Evolutionary conservation across 2,329 filamentous ascomycete genomes (phyloP).

Genomic region (Hypoxylon sp.): DNA sequence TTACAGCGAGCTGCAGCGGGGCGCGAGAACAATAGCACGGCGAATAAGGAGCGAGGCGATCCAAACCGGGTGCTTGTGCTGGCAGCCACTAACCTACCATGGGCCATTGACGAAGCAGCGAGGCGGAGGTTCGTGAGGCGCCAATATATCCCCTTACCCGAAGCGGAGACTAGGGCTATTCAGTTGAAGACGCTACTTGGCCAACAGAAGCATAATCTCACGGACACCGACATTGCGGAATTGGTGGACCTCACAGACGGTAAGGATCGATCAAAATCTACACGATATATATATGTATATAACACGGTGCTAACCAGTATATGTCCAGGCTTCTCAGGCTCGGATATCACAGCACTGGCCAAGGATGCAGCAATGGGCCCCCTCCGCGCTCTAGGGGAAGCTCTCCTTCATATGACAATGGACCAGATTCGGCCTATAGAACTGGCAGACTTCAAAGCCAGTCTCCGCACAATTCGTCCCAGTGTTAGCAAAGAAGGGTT

Average conservation of each 20-base stretch:
- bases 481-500: slow-evolving; percentile 90
- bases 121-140: slow-evolving; percentile 89
- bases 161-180: slow-evolving; percentile 82
- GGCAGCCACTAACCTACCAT: slow-evolving; percentile 95
- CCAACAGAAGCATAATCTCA: slow-evolving; percentile 88
- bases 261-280: slow-evolving; percentile 58
- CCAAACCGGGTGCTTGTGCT: slow-evolving; percentile 91
- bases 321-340: slow-evolving; percentile 89
- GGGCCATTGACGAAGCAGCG: slow-evolving; percentile 98
- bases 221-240: slow-evolving; percentile 77
- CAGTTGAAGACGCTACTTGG: slow-evolving; percentile 86
- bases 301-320: slow-evolving; percentile 27
- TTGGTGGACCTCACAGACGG: slow-evolving; percentile 89
- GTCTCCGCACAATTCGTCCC: slow-evolving; percentile 86
- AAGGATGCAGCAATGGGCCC: slow-evolving; percentile 99
- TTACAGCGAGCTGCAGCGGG: slow-evolving; percentile 92
- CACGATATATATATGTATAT: slow-evolving; percentile 19
- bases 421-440: slow-evolving; percentile 93
- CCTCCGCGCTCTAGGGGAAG: slow-evolving; percentile 89
- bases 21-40: slow-evolving; percentile 76
- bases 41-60: slow-evolving; percentile 79
- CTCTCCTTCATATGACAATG: slow-evolving; percentile 89
- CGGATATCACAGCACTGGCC: slow-evolving; percentile 94
- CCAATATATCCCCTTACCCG: slow-evolving; percentile 96
- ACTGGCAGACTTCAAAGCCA: slow-evolving; percentile 86